These are phyloP conservation scores for Coniella lustricola DNA, from an alignment of 2,329 filamentous ascomycete species.

Conservation along the genomic window DNA sequence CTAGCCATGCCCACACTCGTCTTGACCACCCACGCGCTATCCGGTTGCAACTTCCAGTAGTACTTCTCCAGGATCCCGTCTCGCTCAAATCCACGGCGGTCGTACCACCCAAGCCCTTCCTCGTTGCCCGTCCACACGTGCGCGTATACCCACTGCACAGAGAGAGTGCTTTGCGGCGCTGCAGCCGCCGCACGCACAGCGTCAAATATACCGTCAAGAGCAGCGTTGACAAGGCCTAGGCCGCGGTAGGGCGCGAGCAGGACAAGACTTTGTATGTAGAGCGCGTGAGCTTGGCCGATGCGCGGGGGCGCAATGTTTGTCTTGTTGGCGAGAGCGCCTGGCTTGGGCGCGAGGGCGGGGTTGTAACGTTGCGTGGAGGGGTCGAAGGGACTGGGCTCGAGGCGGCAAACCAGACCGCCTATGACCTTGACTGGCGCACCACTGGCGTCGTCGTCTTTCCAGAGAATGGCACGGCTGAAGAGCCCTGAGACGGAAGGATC, in stretches of 20 bases:
- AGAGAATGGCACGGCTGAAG: slow-evolving; percentile 55
- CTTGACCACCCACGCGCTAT: slow-evolving; percentile 54
- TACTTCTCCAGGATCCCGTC: slow-evolving; percentile 48
- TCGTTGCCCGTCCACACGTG: slow-evolving; percentile 64
- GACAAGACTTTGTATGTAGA: slow-evolving; percentile 60
- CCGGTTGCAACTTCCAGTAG: slow-evolving; percentile 55
- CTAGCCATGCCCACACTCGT: slow-evolving; percentile 38
- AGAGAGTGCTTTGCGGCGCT: background rate
- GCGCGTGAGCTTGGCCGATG: slow-evolving; percentile 31
- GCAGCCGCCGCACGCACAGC: slow-evolving; percentile 31
- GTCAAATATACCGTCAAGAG: slow-evolving; percentile 45
- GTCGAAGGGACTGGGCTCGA: slow-evolving; percentile 42
- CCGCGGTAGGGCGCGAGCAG: slow-evolving; percentile 57
- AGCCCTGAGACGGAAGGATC: slow-evolving; percentile 42
- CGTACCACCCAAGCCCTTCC: slow-evolving; percentile 58
- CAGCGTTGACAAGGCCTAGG: slow-evolving; percentile 51
- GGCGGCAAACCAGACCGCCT: slow-evolving; percentile 55
- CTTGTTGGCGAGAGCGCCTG: background rate
- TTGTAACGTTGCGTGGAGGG: slow-evolving; percentile 16
- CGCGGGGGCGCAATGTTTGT: slow-evolving; percentile 9
- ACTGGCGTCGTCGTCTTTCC: slow-evolving; percentile 35
- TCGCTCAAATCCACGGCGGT: slow-evolving; percentile 46
- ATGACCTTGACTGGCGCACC: slow-evolving; percentile 41
- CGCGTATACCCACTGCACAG: slow-evolving; percentile 36
- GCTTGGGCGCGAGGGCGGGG: slow-evolving; percentile 9